phyloP scores from a whole-genome alignment of 73 alveolate genomes.

The Symbiodinium natans region DNA sequence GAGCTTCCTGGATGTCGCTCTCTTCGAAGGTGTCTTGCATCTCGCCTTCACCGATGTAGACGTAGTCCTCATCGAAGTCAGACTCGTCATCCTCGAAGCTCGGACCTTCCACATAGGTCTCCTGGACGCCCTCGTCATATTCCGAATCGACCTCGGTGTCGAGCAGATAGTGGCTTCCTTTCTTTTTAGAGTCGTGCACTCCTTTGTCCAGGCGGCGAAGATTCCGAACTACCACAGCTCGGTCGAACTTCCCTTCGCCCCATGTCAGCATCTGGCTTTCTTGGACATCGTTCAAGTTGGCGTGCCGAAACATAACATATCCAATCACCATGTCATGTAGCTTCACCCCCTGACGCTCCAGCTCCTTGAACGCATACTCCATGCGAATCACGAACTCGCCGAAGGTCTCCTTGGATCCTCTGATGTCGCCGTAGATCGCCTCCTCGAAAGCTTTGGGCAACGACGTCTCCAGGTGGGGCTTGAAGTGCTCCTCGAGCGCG shows the following conservation, averaged over 20 bases:
- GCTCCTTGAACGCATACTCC: background rate
- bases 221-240: background rate
- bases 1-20: background rate
- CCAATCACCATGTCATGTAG: background rate
- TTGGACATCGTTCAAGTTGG: background rate
- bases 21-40: constrained; percentile 7
- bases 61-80: constrained; percentile 19
- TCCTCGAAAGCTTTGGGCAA: background rate
- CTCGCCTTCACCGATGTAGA: constrained; percentile 7
- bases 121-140: background rate
- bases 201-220: background rate
- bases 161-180: background rate
- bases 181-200: background rate
- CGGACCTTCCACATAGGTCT: background rate
- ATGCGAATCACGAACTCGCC: background rate
- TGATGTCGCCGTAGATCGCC: background rate
- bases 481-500: background rate
- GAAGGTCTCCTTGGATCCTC: background rate
- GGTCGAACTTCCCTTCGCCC: background rate
- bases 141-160: background rate
- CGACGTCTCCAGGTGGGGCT: background rate
- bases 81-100: background rate
- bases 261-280: background rate
- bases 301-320: background rate
- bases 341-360: background rate